phyloP scores from a whole-genome alignment of 179 eudicot genomes.

The Patellifolia procumbens region DNA sequence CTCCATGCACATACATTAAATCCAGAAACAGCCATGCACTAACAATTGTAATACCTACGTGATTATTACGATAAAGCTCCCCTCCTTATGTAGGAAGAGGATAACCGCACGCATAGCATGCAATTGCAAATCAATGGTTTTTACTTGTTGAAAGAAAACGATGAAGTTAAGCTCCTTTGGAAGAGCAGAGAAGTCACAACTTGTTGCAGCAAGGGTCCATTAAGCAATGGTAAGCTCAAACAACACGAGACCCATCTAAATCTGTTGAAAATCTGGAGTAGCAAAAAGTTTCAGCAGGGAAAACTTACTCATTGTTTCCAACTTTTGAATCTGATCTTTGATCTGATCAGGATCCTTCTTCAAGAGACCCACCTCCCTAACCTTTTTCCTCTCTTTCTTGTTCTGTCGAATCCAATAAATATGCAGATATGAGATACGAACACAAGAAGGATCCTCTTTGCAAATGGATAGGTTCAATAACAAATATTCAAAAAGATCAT shows the following conservation, averaged over 20 bases:
- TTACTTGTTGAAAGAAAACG: not conserved
- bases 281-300: not conserved
- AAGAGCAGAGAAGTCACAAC: constrained; percentile 1
- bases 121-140: not conserved
- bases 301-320: constrained; percentile 88
- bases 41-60: not conserved
- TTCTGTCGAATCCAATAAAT: constrained; percentile 52
- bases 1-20: not conserved
- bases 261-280: not conserved
- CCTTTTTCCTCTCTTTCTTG: constrained; percentile 96
- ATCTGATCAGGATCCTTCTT: constrained; percentile 96
- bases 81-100: not conserved
- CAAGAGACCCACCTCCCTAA: constrained; percentile 93
- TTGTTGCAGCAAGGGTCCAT: not conserved
- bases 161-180: not conserved
- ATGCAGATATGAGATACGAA: constrained; percentile 5
- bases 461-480: not conserved
- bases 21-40: not conserved
- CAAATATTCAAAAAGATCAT: not conserved
- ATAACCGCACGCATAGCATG: not conserved
- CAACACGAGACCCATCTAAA: not conserved
- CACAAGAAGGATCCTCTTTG: not conserved
- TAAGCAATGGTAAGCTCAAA: not conserved
- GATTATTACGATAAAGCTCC: not conserved
- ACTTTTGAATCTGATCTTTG: constrained; percentile 84